A percentile compares a stretch with the other conserved stretches of the same genome.
phyloP scores from a whole-genome alignment of 306 rosid genomes.

The Vachellia pachyceras region DNA sequence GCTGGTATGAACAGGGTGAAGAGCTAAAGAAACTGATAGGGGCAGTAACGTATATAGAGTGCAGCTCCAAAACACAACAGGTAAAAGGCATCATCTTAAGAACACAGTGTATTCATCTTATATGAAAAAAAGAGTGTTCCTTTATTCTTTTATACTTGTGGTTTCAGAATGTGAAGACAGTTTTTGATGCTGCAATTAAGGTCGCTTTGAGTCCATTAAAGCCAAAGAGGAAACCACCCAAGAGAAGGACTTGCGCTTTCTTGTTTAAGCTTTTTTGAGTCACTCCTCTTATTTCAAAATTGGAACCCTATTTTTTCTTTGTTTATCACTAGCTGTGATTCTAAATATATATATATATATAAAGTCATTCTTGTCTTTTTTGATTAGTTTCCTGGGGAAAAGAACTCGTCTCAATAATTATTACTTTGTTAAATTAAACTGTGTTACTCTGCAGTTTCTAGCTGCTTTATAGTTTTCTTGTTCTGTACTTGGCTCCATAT shows the following conservation, averaged over 20 bases:
- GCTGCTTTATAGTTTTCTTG: background rate
- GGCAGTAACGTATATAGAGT: slow-evolving; percentile 77
- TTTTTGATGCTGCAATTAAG: slow-evolving; percentile 62
- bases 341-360: slow-evolving; percentile 19
- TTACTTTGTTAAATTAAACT: slow-evolving; percentile 37
- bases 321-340: slow-evolving; percentile 19
- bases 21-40: slow-evolving; percentile 89
- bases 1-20: slow-evolving; percentile 67
- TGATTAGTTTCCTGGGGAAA: slow-evolving; percentile 5
- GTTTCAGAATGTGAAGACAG: slow-evolving; percentile 61
- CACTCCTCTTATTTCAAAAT: slow-evolving; percentile 17
- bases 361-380: background rate
- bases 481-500: background rate
- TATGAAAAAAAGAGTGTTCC: background rate
- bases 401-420: slow-evolving; percentile 1
- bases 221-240: slow-evolving; percentile 53
- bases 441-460: slow-evolving; percentile 16
- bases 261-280: slow-evolving; percentile 35
- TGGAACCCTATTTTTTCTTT: background rate
- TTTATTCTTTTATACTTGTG: slow-evolving; percentile 1
- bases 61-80: slow-evolving; percentile 97
- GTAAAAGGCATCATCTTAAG: slow-evolving; percentile 36
- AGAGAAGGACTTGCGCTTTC: slow-evolving; percentile 50
- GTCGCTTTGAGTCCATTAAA: slow-evolving; percentile 58
- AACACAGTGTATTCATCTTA: background rate